These are phyloP conservation scores for Pseudogymnoascus sp. DNA, from an alignment of 2,329 filamentous ascomycete genomes.

Conservation along the genomic window DNA sequence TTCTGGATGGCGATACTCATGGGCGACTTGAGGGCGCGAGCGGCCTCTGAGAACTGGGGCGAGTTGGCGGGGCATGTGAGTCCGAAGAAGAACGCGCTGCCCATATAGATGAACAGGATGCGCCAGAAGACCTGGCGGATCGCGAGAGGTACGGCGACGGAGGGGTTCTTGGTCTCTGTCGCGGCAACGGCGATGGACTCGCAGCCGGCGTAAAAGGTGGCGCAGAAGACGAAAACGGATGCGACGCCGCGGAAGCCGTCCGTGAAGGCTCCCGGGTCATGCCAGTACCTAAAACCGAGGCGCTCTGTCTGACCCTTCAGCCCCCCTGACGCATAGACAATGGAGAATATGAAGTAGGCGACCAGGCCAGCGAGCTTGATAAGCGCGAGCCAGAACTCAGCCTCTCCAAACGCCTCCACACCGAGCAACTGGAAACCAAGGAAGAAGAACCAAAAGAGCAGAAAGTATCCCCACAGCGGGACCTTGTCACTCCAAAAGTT, in stretches of 20 bases:
- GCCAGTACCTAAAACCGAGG: conserved; percentile 67
- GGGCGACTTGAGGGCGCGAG: conserved; percentile 59
- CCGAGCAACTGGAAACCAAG: conserved; percentile 62
- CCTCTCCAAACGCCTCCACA: conserved; percentile 68
- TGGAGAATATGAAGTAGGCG: conserved; percentile 67
- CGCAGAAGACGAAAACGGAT: conserved; percentile 61
- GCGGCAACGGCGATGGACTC: conserved; percentile 52
- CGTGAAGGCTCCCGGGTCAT: conserved; percentile 61
- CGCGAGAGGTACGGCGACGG: conserved; percentile 38
- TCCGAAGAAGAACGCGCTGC: conserved; percentile 66
- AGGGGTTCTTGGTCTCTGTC: conserved; percentile 44
- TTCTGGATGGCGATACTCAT: conserved; percentile 69
- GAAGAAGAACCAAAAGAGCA: conserved; percentile 69
- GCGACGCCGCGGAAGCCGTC: conserved; percentile 61
- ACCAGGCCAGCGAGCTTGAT: conserved; percentile 64
- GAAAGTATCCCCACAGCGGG: conserved; percentile 61
- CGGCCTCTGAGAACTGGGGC: conserved; percentile 52
- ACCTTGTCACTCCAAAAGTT: conserved; percentile 56
- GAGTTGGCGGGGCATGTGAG: conserved; percentile 66
- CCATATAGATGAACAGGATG: conserved; percentile 54
- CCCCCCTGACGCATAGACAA: conserved; percentile 65
- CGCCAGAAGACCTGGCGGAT: conserved; percentile 36
- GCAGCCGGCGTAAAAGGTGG: conserved; percentile 64
- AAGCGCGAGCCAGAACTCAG: conserved; percentile 69
- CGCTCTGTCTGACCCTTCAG: conserved; percentile 47